Conservation (phyloP, 352 stramenopile species). For the Paralagenidium karlingii region DNA sequence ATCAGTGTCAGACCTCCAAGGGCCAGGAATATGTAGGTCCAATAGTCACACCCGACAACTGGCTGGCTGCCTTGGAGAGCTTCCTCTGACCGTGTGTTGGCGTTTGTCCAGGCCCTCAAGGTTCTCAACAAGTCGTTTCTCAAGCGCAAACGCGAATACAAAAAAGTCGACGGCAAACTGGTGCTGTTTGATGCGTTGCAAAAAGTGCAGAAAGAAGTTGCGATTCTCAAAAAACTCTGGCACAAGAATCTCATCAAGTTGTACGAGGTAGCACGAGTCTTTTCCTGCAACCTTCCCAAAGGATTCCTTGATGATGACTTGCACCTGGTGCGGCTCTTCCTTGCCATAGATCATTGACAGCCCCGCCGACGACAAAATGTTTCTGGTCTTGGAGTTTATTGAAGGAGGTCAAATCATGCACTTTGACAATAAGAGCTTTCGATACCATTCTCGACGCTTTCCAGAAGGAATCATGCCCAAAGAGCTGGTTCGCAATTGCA, state of each 20-base stretch:
- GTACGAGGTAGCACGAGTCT: constrained; percentile 27
- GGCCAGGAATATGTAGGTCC: constrained; percentile 38
- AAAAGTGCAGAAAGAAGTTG: constrained; percentile 70
- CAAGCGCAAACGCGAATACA: constrained; percentile 76
- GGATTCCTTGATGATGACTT: too few species aligned
- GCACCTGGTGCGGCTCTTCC: too few species aligned
- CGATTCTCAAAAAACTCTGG: constrained; percentile 75
- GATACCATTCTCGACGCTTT: constrained; percentile 24
- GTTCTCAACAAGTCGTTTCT: constrained; percentile 80
- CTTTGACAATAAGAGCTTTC: constrained; percentile 62
- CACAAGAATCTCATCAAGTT: constrained; percentile 59
- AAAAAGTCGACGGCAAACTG: constrained; percentile 60
- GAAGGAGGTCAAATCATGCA: constrained; percentile 72
- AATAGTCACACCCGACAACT: too few species aligned
- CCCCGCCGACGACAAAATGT: constrained; percentile 58
- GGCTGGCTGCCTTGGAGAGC: not conserved
- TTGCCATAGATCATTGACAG: constrained; percentile 66
- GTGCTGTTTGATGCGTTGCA: constrained; percentile 67
- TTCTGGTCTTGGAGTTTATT: constrained; percentile 74
- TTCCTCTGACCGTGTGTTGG: not conserved
- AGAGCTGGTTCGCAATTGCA: constrained; percentile 35
- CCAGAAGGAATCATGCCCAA: constrained; percentile 15
- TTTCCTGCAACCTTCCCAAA: too few species aligned
- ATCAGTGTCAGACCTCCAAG: constrained; percentile 32
- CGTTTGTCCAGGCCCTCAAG: constrained; percentile 41